Evolutionary conservation across 2,329 filamentous ascomycete genomes (phyloP).

Genomic region (Fusarium praegraminearum): DNA sequence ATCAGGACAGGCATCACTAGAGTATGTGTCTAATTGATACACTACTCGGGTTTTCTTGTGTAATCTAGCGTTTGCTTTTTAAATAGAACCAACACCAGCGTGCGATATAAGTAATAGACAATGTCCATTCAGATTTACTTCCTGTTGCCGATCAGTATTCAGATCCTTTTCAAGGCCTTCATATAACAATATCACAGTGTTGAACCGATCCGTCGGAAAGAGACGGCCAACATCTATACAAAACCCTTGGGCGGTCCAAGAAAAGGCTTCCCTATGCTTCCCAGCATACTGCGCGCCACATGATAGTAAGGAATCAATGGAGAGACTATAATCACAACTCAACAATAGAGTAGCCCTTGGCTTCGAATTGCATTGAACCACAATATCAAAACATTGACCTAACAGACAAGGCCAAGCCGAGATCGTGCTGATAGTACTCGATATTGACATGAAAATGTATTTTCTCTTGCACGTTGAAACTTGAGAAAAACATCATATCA

Average conservation of each 20-base stretch:
- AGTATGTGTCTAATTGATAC: slow-evolving; percentile 30
- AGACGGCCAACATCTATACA: too few species aligned
- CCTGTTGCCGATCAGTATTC: too few species aligned
- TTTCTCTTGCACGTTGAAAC: not conserved
- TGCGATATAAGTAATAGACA: slow-evolving; percentile 13
- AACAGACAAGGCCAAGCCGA: too few species aligned
- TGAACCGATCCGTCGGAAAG: not conserved
- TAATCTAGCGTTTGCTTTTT: slow-evolving; percentile 10
- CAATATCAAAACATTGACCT: not conserved
- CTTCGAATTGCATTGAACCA: not conserved
- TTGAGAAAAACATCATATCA: not conserved
- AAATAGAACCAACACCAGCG: not conserved
- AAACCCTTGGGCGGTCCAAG: not conserved
- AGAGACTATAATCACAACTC: not conserved
- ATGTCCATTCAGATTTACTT: not conserved
- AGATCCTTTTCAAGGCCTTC: not conserved
- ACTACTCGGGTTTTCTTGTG: slow-evolving; percentile 7
- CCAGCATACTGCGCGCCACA: not conserved
- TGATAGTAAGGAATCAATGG: not conserved
- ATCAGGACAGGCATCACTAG: slow-evolving; percentile 36
- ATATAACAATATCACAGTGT: not conserved
- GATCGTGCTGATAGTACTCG: too few species aligned
- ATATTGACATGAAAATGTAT: too few species aligned
- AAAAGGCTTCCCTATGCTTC: not conserved
- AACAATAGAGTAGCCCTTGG: not conserved